phyloP scores from a whole-genome alignment of 495 filamentous ascomycete genomes.

The Rhypophila decipiens region DNA sequence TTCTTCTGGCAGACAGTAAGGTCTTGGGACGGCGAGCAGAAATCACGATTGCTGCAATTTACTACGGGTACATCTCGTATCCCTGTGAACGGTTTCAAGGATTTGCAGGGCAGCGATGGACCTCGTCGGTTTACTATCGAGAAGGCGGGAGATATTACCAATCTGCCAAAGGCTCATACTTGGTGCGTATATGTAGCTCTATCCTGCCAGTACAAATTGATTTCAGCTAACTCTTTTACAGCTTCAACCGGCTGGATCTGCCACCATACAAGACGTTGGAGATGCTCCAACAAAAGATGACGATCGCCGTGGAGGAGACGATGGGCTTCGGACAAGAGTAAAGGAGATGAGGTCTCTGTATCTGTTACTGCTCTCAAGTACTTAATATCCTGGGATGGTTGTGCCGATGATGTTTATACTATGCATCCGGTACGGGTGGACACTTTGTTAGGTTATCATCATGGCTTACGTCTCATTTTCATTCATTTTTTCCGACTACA shows the following conservation, averaged over 20 bases:
- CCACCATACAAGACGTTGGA: conserved; percentile 89
- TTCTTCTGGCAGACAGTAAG: conserved; percentile 98
- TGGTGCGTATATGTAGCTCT: conserved; percentile 55
- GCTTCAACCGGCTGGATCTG: conserved; percentile 96
- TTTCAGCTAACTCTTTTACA: conserved; percentile 38
- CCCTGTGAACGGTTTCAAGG: conserved; percentile 99
- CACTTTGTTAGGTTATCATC: too few relatives aligned
- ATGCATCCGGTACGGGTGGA: too few relatives aligned
- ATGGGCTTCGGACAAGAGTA: conserved; percentile 98
- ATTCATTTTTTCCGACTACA: too few relatives aligned
- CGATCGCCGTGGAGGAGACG: conserved; percentile 96
- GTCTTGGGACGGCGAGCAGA: conserved; percentile 96
- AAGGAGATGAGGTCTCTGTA: neutral
- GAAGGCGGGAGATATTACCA: conserved; percentile 83
- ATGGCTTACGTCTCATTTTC: too few relatives aligned
- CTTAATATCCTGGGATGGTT: too few relatives aligned
- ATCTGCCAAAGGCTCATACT: conserved; percentile 94
- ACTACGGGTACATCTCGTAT: conserved; percentile 97
- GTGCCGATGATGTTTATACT: too few relatives aligned
- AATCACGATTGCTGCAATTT: conserved; percentile 92
- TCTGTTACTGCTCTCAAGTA: too few relatives aligned
- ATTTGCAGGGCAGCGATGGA: conserved; percentile 94
- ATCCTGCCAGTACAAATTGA: neutral
- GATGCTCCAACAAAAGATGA: conserved; percentile 77
- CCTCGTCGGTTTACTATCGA: conserved; percentile 96